Percentiles rank a stretch among this genome's conserved stretches.
Evolutionary conservation across 441 rosid genomes (phyloP).

Genomic region (Capsella rubella): DNA sequence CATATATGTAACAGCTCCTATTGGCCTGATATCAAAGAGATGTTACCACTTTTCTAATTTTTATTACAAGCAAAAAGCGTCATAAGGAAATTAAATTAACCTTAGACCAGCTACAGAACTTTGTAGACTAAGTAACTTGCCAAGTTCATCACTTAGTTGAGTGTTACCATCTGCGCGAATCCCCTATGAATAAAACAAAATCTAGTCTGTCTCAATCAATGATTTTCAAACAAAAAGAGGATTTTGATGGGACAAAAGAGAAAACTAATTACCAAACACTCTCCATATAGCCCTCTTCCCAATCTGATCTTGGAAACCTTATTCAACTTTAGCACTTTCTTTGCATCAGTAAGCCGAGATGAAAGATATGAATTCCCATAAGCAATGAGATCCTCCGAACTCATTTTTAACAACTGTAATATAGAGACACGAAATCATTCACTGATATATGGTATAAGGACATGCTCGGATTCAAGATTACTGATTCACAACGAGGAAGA

Average conservation of each 20-base stretch:
- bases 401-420: conserved; percentile 65
- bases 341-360: conserved; percentile 58
- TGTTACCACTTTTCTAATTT: conserved; percentile 1
- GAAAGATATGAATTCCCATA: conserved; percentile 59
- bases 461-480: not conserved
- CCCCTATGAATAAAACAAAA: conserved; percentile 52
- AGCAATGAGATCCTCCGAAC: conserved; percentile 57
- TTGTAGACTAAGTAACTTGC: conserved; percentile 71
- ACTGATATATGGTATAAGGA: not conserved
- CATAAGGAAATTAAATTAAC: conserved; percentile 45
- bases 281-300: conserved; percentile 92
- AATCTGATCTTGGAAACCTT: conserved; percentile 63
- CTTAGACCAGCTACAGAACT: conserved; percentile 79
- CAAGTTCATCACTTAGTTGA: conserved; percentile 60
- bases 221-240: conserved; percentile 9
- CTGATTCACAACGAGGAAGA: not conserved
- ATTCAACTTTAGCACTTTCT: conserved; percentile 61
- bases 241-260: not conserved
- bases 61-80: not conserved
- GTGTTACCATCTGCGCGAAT: conserved; percentile 74
- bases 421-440: conserved; percentile 36
- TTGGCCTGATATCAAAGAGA: conserved; percentile 59
- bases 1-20: conserved; percentile 75
- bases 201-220: not conserved
- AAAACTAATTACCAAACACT: conserved; percentile 67